Base-by-base conservation (phyloP, 306 rosid species). In the Malus orientalis region DNA sequence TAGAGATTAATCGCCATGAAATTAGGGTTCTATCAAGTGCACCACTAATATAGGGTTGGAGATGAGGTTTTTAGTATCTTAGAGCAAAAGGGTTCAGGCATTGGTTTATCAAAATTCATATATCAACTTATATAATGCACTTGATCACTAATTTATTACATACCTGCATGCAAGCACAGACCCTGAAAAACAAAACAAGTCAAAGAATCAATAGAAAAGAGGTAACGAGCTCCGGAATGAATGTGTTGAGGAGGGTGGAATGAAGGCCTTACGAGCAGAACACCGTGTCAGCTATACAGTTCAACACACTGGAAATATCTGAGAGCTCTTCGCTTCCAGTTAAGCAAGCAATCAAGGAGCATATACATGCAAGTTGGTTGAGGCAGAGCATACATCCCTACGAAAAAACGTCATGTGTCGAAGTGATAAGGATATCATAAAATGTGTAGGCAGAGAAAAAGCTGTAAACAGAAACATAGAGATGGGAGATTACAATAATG, bases 111-210 rank as follows among this genome's bases (percentile, higher is more conserved):
- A 49, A 49, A 49, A 15, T 49, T 49, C 55, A 49, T 15, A 6
- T 2, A 49, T 49, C 55, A 49, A 49, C 19, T 49, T 49, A 15
- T 49, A 49, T 5, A 15, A 6, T 49, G 65, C 65, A 1, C 42
- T 44, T 27, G 33, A 22, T 40, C 11, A 59, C 33, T 32, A 47
- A 0, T 22, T 23, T 25, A 30, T 27, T 53, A 55, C 77, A 70
- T 82, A 91, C 96, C 90, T 91, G 96, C 93, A 88, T 88, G 79
- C 96, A 91, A 14, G 96, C 93, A 74, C 96, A 91, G 27, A 91
- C 96, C 85, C 96, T 91, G 75, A 70, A 54, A 78, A 38, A 64
- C 6, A 63, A 22, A 70, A 49, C 19, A 47, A 16, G 36, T 19
- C 51, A 58, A 69, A 72, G 42, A 59, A 45, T 33, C 71, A 78